Conservation (phyloP, 352 stramenopile genomes). For the Globisporangium camurandrum region DNA sequence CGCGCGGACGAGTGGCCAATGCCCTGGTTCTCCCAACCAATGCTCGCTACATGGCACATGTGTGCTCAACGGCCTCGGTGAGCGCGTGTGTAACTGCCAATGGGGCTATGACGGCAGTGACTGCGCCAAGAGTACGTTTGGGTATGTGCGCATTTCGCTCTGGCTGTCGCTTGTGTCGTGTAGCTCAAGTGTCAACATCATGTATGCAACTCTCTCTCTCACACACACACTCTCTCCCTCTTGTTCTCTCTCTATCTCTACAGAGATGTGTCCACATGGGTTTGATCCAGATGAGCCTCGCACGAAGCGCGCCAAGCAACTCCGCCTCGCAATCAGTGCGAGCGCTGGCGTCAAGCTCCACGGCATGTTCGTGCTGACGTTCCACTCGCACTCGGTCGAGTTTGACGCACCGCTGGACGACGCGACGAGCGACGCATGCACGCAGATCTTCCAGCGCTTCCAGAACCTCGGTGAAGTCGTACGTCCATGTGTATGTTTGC, state of each 20-base stretch:
- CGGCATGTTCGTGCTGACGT: slow-evolving; percentile 45
- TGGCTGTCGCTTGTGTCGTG: no score
- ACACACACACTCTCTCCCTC: not conserved
- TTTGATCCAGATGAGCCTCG: slow-evolving; percentile 39
- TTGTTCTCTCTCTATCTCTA: not conserved
- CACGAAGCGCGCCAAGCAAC: slow-evolving; percentile 36
- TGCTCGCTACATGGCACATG: slow-evolving; percentile 65
- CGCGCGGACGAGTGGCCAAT: slow-evolving; percentile 28
- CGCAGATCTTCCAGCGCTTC: slow-evolving; percentile 55
- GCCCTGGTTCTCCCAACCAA: slow-evolving; percentile 49
- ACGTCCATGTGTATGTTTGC: slow-evolving; percentile 1
- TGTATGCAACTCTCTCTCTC: not conserved
- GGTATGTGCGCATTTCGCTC: no score
- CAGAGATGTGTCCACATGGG: slow-evolving; percentile 70
- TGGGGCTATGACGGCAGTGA: slow-evolving; percentile 58
- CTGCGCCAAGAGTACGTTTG: slow-evolving; percentile 56
- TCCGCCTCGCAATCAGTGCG: slow-evolving; percentile 30
- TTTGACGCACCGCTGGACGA: slow-evolving; percentile 46
- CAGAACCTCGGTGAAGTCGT: slow-evolving; percentile 62
- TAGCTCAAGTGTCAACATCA: no score
- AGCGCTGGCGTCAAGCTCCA: slow-evolving; percentile 14
- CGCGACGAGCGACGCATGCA: slow-evolving; percentile 49
- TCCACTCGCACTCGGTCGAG: slow-evolving; percentile 65
- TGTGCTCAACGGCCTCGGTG: slow-evolving; percentile 49
- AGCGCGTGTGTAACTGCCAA: slow-evolving; percentile 74